These are phyloP conservation scores for Phyllosticta ampelicida DNA, from an alignment of 2,329 filamentous ascomycete species.

Conservation along the genomic window DNA sequence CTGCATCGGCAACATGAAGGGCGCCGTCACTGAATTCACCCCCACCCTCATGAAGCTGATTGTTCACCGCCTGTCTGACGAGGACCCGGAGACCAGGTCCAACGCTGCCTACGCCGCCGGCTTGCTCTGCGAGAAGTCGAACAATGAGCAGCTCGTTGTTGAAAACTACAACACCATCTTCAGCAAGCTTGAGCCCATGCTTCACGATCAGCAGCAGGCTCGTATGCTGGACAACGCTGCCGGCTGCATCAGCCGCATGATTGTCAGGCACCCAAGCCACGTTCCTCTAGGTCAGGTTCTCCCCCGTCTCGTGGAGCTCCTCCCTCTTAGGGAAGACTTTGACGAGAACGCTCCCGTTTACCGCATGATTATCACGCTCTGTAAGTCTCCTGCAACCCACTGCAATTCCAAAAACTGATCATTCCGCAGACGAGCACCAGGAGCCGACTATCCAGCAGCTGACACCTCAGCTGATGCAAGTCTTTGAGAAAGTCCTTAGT, in stretches of 20 bases:
- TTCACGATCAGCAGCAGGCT: slow-evolving; percentile 65
- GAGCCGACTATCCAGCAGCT: slow-evolving; percentile 57
- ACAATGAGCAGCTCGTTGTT: slow-evolving; percentile 60
- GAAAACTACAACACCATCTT: slow-evolving; percentile 69
- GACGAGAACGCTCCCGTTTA: slow-evolving; percentile 95
- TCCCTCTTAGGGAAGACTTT: slow-evolving; percentile 86
- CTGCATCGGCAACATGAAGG: slow-evolving; percentile 74
- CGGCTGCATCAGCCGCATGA: slow-evolving; percentile 85
- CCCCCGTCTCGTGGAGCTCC: slow-evolving; percentile 63
- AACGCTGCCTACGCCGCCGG: slow-evolving; percentile 91
- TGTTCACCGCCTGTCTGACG: slow-evolving; percentile 76
- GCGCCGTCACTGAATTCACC: slow-evolving; percentile 73
- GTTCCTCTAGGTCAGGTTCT: slow-evolving; percentile 75
- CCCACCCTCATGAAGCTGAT: slow-evolving; percentile 65
- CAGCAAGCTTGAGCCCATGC: slow-evolving; percentile 72
- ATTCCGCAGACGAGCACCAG: slow-evolving; percentile 1
- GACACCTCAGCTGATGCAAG: slow-evolving; percentile 55
- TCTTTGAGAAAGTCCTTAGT: slow-evolving; percentile 63
- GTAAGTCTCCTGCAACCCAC: slow-evolving; percentile 38
- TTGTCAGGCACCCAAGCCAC: slow-evolving; percentile 73
- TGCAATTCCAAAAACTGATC: not conserved
- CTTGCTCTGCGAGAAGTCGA: slow-evolving; percentile 71
- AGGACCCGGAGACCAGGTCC: slow-evolving; percentile 84
- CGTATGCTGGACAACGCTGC: slow-evolving; percentile 87
- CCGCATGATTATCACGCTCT: slow-evolving; percentile 79